Conservation (phyloP, 2,329 filamentous ascomycete species). For the Phaeosphaeriaceae sp. region DNA sequence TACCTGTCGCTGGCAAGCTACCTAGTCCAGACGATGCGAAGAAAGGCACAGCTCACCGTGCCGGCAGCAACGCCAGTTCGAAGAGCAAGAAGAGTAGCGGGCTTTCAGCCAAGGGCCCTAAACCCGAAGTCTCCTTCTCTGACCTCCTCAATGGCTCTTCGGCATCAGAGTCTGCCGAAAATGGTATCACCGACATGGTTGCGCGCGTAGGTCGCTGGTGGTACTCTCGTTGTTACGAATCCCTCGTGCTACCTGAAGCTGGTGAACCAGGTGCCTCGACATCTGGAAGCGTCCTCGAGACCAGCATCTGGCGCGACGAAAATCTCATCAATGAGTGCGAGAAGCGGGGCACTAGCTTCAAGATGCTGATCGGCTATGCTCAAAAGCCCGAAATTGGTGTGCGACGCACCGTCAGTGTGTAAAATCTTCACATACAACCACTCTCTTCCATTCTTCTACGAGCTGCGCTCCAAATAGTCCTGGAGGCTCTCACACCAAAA, state of each 20-base stretch:
- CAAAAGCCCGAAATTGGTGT: constrained; percentile 70
- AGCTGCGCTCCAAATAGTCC: constrained; percentile 44
- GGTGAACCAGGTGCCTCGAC: constrained; percentile 44
- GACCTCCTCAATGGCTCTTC: constrained; percentile 43
- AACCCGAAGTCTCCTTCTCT: constrained; percentile 45
- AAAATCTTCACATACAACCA: constrained; percentile 13
- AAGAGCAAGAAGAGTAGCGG: constrained; percentile 23
- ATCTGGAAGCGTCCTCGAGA: constrained; percentile 50
- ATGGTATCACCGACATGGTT: constrained; percentile 90
- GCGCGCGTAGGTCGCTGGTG: constrained; percentile 93
- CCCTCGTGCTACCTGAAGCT: constrained; percentile 56
- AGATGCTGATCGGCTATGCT: constrained; percentile 89
- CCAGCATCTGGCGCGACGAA: constrained; percentile 80
- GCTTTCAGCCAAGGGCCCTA: constrained; percentile 26
- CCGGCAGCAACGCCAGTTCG: constrained; percentile 38
- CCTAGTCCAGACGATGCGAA: constrained; percentile 35
- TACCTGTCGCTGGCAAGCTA: constrained; percentile 70
- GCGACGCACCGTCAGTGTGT: constrained; percentile 59
- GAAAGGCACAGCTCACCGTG: constrained; percentile 27
- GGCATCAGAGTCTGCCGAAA: constrained; percentile 64
- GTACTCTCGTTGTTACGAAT: constrained; percentile 93
- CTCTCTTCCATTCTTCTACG: constrained; percentile 19
- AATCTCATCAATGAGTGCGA: constrained; percentile 83
- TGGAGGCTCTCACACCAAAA: constrained; percentile 20
- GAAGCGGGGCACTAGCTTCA: constrained; percentile 83